phyloP scores from a whole-genome alignment of 164 flowering plant species.

The Dillenia suffruticosa region DNA sequence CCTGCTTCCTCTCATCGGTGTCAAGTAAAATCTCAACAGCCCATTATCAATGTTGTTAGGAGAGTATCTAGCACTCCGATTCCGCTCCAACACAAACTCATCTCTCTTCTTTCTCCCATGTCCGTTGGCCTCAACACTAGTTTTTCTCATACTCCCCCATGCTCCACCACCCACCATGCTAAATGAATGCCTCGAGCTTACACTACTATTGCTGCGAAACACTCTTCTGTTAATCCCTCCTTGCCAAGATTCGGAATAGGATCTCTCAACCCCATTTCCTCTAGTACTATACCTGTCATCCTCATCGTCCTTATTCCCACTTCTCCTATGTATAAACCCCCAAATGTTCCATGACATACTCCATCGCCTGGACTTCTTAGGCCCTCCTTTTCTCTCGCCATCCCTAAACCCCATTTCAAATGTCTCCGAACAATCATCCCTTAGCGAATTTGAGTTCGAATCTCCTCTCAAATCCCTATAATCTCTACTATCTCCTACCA shows the following conservation, averaged over 20 bases:
- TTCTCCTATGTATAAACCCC: conserved; percentile 67
- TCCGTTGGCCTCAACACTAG: conserved; percentile 32
- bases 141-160: conserved; percentile 31
- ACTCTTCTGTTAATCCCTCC: conserved; percentile 41
- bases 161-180: conserved; percentile 23
- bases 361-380: conserved; percentile 80
- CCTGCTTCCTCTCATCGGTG: conserved; percentile 64
- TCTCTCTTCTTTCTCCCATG: conserved; percentile 40
- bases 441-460: conserved; percentile 55
- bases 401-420: conserved; percentile 53
- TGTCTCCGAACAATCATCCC: conserved; percentile 71
- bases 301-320: conserved; percentile 56
- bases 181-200: conserved; percentile 60
- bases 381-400: conserved; percentile 40
- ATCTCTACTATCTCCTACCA: conserved; percentile 15
- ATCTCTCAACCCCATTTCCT: conserved; percentile 73
- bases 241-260: conserved; percentile 83
- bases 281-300: conserved; percentile 53
- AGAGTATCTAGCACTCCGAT: conserved; percentile 51
- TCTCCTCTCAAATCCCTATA: conserved; percentile 40
- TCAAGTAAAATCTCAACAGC: conserved; percentile 70
- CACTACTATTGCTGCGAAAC: conserved; percentile 72
- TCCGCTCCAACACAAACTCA: conserved; percentile 48
- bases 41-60: conserved; percentile 63
- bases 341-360: conserved; percentile 78